Evolutionary conservation across 345 rosid species (phyloP).

Genomic region (Cardamine chenopodiifolia): DNA sequence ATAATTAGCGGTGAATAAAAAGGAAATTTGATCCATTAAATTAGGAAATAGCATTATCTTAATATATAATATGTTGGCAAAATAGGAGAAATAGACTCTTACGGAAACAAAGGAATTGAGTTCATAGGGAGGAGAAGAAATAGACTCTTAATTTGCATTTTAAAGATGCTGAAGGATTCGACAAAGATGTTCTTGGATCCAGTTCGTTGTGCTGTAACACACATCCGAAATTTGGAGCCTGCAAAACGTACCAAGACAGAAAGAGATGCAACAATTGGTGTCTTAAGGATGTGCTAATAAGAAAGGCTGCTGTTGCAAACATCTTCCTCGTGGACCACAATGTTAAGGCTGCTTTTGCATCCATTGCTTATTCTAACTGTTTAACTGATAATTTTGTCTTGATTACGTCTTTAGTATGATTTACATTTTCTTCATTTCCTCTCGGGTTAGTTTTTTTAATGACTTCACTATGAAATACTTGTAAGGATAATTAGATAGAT

Average conservation of each 20-base stretch:
- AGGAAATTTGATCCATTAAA: background rate
- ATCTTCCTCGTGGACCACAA: background rate
- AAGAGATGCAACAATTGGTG: constrained; percentile 18
- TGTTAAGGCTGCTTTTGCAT: constrained; percentile 3
- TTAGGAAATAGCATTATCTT: background rate
- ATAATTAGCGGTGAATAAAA: background rate
- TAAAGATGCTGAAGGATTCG: constrained; percentile 25
- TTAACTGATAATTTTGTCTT: background rate
- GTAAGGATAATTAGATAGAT: background rate
- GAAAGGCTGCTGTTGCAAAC: constrained; percentile 24
- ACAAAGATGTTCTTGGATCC: constrained; percentile 18
- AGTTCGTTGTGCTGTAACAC: constrained; percentile 26
- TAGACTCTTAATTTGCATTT: too few species aligned
- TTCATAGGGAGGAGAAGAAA: background rate
- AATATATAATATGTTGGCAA: background rate
- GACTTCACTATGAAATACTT: background rate
- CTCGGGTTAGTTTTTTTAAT: background rate
- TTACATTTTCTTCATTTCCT: background rate
- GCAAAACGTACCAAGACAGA: constrained; percentile 13
- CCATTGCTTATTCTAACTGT: background rate
- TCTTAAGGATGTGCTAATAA: constrained; percentile 4
- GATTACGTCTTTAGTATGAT: background rate
- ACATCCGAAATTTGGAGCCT: constrained; percentile 22
- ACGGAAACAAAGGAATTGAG: background rate
- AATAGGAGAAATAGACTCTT: background rate